These are phyloP conservation scores for Phytophthora litchii DNA, from an alignment of 352 stramenopile species.

Conservation along the genomic window DNA sequence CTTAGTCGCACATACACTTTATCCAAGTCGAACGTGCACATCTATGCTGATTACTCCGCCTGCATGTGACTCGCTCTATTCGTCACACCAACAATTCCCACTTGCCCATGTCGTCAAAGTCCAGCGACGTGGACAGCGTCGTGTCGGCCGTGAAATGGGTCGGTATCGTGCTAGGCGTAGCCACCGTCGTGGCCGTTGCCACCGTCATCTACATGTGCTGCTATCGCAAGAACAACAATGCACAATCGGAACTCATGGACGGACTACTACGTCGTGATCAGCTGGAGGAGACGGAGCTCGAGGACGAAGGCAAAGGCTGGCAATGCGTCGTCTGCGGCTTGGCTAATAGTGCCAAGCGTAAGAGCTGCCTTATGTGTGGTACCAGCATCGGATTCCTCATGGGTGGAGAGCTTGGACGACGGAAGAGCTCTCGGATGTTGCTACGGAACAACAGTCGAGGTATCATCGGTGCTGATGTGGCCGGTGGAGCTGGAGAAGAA, in stretches of 20 bases:
- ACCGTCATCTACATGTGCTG: constrained; percentile 64
- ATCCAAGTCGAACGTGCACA: not conserved
- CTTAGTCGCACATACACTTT: constrained; percentile 12
- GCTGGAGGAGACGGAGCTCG: constrained; percentile 56
- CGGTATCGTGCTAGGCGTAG: constrained; percentile 37
- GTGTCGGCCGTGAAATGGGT: constrained; percentile 46
- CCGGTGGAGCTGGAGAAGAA: constrained; percentile 9
- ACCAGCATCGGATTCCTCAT: constrained; percentile 51
- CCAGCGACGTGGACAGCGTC: constrained; percentile 36
- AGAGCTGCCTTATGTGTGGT: constrained; percentile 72
- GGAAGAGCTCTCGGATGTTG: constrained; percentile 64
- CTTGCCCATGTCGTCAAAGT: constrained; percentile 24
- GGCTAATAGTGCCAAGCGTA: constrained; percentile 48
- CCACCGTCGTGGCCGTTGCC: constrained; percentile 33
- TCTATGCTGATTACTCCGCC: not conserved
- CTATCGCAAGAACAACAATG: constrained; percentile 19
- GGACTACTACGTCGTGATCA: constrained; percentile 67
- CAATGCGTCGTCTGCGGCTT: constrained; percentile 77
- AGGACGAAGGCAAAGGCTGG: constrained; percentile 62
- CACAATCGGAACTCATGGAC: constrained; percentile 46
- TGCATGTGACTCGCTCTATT: constrained; percentile 8
- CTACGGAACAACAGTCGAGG: constrained; percentile 43
- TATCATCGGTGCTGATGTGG: constrained; percentile 6
- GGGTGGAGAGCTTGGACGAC: constrained; percentile 34
- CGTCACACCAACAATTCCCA: constrained; percentile 12